A percentile compares a stretch with the other conserved stretches of the same genome.
phyloP scores from a whole-genome alignment of 2,329 filamentous ascomycete species.

The Hymenoscyphus linearis region DNA sequence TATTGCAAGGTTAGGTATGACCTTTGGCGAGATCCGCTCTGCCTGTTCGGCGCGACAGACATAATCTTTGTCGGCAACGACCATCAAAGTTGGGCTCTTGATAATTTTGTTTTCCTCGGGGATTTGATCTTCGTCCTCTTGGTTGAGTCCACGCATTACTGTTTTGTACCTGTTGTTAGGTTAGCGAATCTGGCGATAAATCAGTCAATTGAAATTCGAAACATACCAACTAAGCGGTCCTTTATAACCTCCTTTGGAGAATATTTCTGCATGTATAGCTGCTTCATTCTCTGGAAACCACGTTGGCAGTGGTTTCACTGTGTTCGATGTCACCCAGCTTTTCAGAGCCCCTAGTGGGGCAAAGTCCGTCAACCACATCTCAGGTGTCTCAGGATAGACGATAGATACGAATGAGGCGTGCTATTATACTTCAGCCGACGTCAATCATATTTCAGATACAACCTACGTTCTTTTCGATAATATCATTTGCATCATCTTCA shows the following conservation, averaged over 20 bases:
- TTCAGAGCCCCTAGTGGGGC: not conserved
- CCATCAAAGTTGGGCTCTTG: not conserved
- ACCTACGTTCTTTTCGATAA: not conserved
- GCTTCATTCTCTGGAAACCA: constrained; percentile 1
- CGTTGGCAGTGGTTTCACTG: not conserved
- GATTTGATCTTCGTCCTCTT: not conserved
- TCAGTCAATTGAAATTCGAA: not conserved
- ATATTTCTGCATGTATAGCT: not conserved
- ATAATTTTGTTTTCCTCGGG: not conserved
- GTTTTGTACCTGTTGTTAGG: not conserved
- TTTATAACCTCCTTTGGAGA: not conserved
- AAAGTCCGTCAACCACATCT: not conserved
- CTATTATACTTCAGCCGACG: not conserved
- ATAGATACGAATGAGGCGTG: not conserved
- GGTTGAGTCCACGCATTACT: not conserved
- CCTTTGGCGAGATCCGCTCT: not conserved
- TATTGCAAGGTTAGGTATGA: not conserved
- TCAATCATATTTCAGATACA: not conserved
- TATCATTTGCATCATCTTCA: constrained; percentile 11
- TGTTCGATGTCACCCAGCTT: not conserved
- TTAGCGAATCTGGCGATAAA: not conserved
- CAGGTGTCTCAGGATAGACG: not conserved
- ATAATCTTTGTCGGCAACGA: constrained; percentile 1
- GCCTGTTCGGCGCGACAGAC: not conserved
- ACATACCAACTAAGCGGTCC: constrained; percentile 3